These are phyloP conservation scores for Trichoderma sp. DNA, from an alignment of 2,329 filamentous ascomycete genomes.

Conservation along the genomic window DNA sequence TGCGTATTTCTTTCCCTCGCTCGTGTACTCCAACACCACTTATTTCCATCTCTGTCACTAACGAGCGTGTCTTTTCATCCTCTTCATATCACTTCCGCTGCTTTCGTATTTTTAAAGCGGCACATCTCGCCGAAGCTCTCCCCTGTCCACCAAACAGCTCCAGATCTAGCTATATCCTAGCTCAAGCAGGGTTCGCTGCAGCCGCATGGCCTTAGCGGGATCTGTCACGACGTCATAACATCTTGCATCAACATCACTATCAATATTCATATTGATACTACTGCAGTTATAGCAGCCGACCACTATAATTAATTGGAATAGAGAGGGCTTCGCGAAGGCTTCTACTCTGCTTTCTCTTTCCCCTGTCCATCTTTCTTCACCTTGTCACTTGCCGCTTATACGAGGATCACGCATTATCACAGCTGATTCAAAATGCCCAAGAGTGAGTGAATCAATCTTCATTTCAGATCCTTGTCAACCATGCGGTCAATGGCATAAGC, in stretches of 20 bases:
- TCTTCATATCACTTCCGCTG: not conserved
- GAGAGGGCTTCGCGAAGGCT: not conserved
- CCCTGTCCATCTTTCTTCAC: not conserved
- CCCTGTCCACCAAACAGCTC: not conserved
- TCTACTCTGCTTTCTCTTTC: not conserved
- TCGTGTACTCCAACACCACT: not conserved
- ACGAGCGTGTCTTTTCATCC: not conserved
- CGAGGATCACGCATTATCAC: constrained; percentile 17
- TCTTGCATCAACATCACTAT: not conserved
- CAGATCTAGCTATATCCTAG: not conserved
- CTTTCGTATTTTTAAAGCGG: not conserved
- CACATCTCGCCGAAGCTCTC: not conserved
- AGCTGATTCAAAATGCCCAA: constrained; percentile 28
- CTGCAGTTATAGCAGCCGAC: not conserved
- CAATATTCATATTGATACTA: not conserved
- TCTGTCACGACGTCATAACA: constrained; percentile 3
- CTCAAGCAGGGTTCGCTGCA: constrained; percentile 4
- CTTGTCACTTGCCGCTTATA: not conserved
- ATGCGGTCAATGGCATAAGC: not conserved
- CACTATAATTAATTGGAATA: not conserved
- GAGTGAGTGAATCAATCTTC: constrained; percentile 28
- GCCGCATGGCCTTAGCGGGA: not conserved
- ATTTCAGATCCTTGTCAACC: not conserved
- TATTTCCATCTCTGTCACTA: not conserved
- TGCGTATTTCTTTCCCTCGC: not conserved